Conservation (phyloP, 2,329 filamentous ascomycete genomes). For the Ilyonectria robusta region DNA sequence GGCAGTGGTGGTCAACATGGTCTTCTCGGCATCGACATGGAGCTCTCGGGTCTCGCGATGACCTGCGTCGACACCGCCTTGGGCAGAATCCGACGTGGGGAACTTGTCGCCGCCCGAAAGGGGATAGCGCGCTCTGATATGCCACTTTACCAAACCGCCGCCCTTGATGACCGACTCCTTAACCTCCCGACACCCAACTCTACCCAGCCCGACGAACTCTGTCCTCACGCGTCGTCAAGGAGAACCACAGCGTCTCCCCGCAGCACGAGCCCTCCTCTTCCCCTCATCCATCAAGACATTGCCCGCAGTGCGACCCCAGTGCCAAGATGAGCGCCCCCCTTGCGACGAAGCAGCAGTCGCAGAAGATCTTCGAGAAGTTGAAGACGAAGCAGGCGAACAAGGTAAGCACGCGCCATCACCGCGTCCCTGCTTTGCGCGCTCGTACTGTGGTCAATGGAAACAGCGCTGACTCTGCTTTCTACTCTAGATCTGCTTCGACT, state of each 20-base stretch:
- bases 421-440: not conserved
- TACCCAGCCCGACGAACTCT: conserved; percentile 37
- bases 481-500: conserved; percentile 96
- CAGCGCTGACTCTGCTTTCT: conserved; percentile 26
- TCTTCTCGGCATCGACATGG: conserved; percentile 4
- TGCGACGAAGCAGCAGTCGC: conserved; percentile 94
- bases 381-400: conserved; percentile 96
- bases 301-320: conserved; percentile 30
- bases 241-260: conserved; percentile 18
- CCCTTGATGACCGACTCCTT: conserved; percentile 55
- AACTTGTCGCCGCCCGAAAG: conserved; percentile 44
- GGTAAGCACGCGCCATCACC: conserved; percentile 65
- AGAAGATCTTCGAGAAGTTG: conserved; percentile 97
- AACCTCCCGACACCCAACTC: conserved; percentile 44
- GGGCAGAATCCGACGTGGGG: conserved; percentile 55
- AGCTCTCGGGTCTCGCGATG: conserved; percentile 23
- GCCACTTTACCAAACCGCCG: conserved; percentile 57
- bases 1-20: conserved; percentile 1
- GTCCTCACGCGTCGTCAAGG: conserved; percentile 37
- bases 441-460: not conserved
- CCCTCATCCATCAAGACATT: conserved; percentile 20
- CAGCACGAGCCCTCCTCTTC: conserved; percentile 1
- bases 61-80: conserved; percentile 53
- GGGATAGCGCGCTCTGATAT: conserved; percentile 57
- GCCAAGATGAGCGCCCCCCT: conserved; percentile 73